These are phyloP conservation scores for Melaleuca quinquenervia DNA, from an alignment of 345 rosid genomes.

Conservation along the genomic window DNA sequence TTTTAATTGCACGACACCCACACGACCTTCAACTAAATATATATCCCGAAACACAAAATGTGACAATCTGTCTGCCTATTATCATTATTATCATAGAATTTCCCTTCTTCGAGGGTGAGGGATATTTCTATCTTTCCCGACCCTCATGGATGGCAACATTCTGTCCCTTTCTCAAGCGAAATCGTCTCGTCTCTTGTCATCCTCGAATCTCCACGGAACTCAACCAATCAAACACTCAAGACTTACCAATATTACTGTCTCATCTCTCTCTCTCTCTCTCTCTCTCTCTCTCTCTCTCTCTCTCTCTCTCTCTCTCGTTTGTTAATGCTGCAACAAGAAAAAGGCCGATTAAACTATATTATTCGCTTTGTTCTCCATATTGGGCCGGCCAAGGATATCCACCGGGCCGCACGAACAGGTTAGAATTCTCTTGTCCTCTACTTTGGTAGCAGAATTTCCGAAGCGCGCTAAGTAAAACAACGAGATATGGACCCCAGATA, in stretches of 20 bases:
- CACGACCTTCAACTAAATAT: no score
- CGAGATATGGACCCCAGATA: neutral
- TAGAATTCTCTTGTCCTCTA: neutral
- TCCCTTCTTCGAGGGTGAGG: neutral
- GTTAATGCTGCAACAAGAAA: neutral
- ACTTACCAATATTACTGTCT: neutral
- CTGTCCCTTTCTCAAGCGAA: neutral
- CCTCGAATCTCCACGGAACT: neutral
- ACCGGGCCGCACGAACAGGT: neutral
- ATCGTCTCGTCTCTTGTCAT: neutral
- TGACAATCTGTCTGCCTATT: no score
- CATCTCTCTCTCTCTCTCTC: neutral
- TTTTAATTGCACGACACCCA: no score
- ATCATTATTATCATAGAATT: neutral
- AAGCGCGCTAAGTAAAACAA: neutral
- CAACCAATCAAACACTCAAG: neutral
- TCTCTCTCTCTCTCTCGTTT: neutral
- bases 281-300: neutral
- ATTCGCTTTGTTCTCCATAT: neutral
- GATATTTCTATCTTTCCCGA: neutral
- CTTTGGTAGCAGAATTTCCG: neutral
- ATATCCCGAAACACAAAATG: neutral
- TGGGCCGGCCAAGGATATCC: neutral
- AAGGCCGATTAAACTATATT: neutral
- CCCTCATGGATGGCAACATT: neutral